These are phyloP conservation scores for Papiliotrema fonsecae DNA, from an alignment of 1,284 basidiomycete species.

Conservation along the genomic window DNA sequence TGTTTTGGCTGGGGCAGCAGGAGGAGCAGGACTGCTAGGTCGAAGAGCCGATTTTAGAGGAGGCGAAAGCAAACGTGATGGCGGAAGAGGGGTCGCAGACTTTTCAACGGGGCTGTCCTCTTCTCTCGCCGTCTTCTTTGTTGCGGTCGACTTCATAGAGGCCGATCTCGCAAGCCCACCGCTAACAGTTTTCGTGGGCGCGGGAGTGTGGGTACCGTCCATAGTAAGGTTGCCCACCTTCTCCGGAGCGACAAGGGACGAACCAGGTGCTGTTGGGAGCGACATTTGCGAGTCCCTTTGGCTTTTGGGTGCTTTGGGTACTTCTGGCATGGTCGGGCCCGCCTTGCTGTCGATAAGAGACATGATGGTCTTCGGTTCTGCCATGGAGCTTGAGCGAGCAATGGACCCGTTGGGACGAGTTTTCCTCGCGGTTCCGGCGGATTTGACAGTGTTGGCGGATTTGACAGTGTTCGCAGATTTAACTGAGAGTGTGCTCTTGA, in stretches of 20 bases:
- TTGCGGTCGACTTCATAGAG: conserved; percentile 23
- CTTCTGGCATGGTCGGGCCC: conserved; percentile 41
- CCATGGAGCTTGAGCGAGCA: conserved; percentile 21
- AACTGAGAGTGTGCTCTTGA: conserved; percentile 4
- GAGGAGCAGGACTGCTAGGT: conserved; percentile 31
- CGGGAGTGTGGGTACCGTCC: background rate
- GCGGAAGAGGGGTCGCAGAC: conserved; percentile 37
- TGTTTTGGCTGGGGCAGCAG: conserved; percentile 3
- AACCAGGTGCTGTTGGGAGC: conserved; percentile 39
- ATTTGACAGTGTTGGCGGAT: conserved; percentile 15
- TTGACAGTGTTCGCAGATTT: conserved; percentile 16
- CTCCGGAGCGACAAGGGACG: conserved; percentile 24
- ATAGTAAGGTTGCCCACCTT: background rate
- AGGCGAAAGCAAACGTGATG: conserved; percentile 33
- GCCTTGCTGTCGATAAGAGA: conserved; percentile 27
- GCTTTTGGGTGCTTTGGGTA: conserved; percentile 44
- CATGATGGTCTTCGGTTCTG: conserved; percentile 36
- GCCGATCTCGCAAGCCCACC: background rate
- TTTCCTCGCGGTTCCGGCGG: conserved; percentile 20
- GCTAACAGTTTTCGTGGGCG: no score
- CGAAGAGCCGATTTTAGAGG: conserved; percentile 46
- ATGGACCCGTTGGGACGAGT: conserved; percentile 32
- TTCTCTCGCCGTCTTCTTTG: conserved; percentile 6
- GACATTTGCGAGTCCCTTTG: conserved; percentile 40
- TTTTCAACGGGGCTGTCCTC: conserved; percentile 2